Evolutionary conservation across 495 filamentous ascomycete species (phyloP).

Genomic region (Thermothielavioides terrestris): DNA sequence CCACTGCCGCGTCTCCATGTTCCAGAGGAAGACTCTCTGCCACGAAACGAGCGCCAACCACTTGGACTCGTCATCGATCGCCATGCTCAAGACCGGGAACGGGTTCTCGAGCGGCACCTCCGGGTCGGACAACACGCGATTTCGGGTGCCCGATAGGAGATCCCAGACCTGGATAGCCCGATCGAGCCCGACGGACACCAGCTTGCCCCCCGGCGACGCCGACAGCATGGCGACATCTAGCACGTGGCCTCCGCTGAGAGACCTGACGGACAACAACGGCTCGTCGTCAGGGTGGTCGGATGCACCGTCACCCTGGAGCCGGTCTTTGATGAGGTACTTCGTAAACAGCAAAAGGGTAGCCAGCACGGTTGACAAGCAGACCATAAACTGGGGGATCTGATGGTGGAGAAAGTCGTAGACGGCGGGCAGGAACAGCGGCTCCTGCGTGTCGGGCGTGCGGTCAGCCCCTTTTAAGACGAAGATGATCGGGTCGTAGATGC

Average conservation of each 20-base stretch:
- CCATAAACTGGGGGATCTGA: conserved; percentile 47
- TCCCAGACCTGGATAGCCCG: conserved; percentile 53
- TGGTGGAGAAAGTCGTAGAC: conserved; percentile 49
- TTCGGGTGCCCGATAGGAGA: conserved; percentile 34
- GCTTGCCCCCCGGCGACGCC: conserved; percentile 46
- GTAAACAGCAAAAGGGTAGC: conserved; percentile 53
- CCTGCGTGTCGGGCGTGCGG: conserved; percentile 36
- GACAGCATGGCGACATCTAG: conserved; percentile 56
- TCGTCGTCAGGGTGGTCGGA: conserved; percentile 36
- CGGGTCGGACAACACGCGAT: conserved; percentile 32
- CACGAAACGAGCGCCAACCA: conserved; percentile 57
- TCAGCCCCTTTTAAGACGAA: conserved; percentile 59
- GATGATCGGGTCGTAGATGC: conserved; percentile 57
- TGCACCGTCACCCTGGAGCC: conserved; percentile 27
- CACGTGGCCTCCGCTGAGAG: conserved; percentile 50
- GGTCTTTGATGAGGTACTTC: conserved; percentile 55
- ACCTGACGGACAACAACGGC: conserved; percentile 46
- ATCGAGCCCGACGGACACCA: conserved; percentile 61
- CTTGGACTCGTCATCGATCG: conserved; percentile 49
- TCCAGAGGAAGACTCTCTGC: conserved; percentile 49
- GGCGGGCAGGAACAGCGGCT: conserved; percentile 40
- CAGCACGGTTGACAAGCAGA: conserved; percentile 46
- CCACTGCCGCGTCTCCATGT: conserved; percentile 44
- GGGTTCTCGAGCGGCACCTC: conserved; percentile 27
- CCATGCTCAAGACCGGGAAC: conserved; percentile 52